A percentile compares a stretch with the other conserved stretches of the same genome.
Evolutionary conservation across 2,329 filamentous ascomycete species (phyloP).

Genomic region (Aureobasidium mangrovei): DNA sequence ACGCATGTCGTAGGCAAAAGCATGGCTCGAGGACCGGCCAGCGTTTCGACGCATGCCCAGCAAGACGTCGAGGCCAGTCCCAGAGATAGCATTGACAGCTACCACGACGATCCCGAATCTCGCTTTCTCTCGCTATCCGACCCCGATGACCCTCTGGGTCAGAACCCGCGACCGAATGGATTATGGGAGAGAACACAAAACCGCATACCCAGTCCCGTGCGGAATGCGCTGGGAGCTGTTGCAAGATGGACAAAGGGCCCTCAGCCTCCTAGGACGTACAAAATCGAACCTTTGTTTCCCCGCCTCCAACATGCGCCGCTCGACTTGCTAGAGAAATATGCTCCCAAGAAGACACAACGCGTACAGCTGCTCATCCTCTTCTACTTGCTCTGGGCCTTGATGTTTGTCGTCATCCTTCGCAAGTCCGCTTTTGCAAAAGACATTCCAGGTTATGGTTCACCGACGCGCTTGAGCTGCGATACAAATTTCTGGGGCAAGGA

Average conservation of each 20-base stretch:
- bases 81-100: too few relatives aligned
- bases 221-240: slow-evolving; percentile 9
- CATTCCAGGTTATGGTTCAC: slow-evolving; percentile 58
- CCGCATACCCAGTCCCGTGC: slow-evolving; percentile 21
- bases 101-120: too few relatives aligned
- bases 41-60: too few relatives aligned
- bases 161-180: slow-evolving; percentile 2
- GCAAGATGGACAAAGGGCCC: slow-evolving; percentile 41
- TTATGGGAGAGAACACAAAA: slow-evolving; percentile 19
- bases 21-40: too few relatives aligned
- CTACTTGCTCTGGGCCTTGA: slow-evolving; percentile 59
- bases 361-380: slow-evolving; percentile 49
- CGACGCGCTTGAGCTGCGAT: slow-evolving; percentile 57
- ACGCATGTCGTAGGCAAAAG: too few relatives aligned
- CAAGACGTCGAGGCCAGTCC: too few relatives aligned
- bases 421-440: slow-evolving; percentile 51
- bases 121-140: too few relatives aligned
- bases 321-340: slow-evolving; percentile 50
- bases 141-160: too few relatives aligned
- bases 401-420: slow-evolving; percentile 60
- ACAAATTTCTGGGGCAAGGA: slow-evolving; percentile 60
- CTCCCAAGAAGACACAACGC: slow-evolving; percentile 52
- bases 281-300: slow-evolving; percentile 50
- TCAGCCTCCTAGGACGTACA: slow-evolving; percentile 39
- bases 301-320: slow-evolving; percentile 59